Evolutionary conservation across 225 moss, liverwort and hornwort species (phyloP), one percentile per base, ranked within the genome.

Genomic region (Physcomitrellopsis africana): DNA sequence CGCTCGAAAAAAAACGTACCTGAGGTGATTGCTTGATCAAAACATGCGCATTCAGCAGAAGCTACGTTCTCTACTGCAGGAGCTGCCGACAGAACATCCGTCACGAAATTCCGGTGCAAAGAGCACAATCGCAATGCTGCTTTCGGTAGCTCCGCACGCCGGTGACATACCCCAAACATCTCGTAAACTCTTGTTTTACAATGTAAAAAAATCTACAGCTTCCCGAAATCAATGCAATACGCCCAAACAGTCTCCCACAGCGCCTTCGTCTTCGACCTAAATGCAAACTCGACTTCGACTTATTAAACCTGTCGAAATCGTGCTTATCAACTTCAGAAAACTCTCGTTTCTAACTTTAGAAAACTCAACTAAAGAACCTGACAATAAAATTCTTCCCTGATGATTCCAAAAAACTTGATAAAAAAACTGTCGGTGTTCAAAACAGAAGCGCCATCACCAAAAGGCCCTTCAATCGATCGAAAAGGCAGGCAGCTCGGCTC

Each of bases 111-210:
- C 65, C 74, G 72, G 41, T 57, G 79, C 59, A 44, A 69, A 58
- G 73, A 77, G 66, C 43, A 77, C 49, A 82, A 69, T 43, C 85
- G 76, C 73, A 82, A 79, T 69, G 76, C 82, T 62, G 69, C 60
- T 79, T 44, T 82, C 24, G 49, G 73, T 24, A 82, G 69, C 73
- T 79, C 76, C 60, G 56, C 61, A 62, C 73, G 60, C 65, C 73
- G 65, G 49, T 43, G 69, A 64, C 75, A 78, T 59, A 68, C 42
- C 67, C 76, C 68, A n/a, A 82, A 76, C 85, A 85, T 85, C 55
- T 69, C 78, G 70, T 27, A 19, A 22, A 61, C 53, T 56, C 7
- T 66, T 64, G 32, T 23, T 44, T 14, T 8, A 37, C 71, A 45
- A 6, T 26, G 0, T 24, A 19, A 15, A 2, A 27, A 27, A 56